Percentiles rank a stretch among this genome's conserved stretches.
phyloP scores from a whole-genome alignment of 345 rosid species.

The Raphanus sativus region DNA sequence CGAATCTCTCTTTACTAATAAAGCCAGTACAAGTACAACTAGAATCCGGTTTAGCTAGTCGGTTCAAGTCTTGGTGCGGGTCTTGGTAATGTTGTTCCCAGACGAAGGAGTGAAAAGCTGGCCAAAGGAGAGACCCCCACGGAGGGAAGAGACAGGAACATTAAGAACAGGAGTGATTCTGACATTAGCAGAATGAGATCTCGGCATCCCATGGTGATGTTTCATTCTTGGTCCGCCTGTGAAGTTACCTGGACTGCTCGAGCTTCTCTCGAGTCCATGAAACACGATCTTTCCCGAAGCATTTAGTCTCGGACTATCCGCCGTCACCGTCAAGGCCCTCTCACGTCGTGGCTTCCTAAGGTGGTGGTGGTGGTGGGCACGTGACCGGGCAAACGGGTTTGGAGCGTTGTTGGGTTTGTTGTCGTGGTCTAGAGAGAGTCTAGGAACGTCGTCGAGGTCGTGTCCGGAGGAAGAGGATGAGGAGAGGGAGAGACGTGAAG shows the following conservation, averaged over 20 bases:
- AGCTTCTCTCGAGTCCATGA: constrained; percentile 88
- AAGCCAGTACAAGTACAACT: constrained; percentile 12
- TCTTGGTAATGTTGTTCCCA: constrained; percentile 38
- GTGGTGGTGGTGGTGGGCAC: constrained; percentile 41
- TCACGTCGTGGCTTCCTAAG: constrained; percentile 62
- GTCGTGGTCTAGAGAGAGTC: constrained; percentile 82
- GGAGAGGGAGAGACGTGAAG: constrained; percentile 85
- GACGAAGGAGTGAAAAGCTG: constrained; percentile 48
- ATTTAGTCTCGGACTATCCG: constrained; percentile 89
- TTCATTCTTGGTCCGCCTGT: constrained; percentile 85
- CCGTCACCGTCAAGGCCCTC: constrained; percentile 63
- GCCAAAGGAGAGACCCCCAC: constrained; percentile 56
- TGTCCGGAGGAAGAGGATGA: constrained; percentile 90
- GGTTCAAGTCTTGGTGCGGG: constrained; percentile 29
- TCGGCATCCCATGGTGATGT: constrained; percentile 74
- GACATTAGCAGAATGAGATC: constrained; percentile 86
- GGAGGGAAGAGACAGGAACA: constrained; percentile 65
- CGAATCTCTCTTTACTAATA: neutral
- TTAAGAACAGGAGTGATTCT: constrained; percentile 69
- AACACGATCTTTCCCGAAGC: constrained; percentile 93
- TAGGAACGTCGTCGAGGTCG: constrained; percentile 79
- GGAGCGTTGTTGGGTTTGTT: constrained; percentile 60
- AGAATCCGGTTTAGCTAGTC: constrained; percentile 10
- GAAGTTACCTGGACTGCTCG: constrained; percentile 95
- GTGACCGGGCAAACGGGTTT: constrained; percentile 58